Evolutionary conservation across 306 rosid genomes (phyloP).

Genomic region (Alnus rubra): DNA sequence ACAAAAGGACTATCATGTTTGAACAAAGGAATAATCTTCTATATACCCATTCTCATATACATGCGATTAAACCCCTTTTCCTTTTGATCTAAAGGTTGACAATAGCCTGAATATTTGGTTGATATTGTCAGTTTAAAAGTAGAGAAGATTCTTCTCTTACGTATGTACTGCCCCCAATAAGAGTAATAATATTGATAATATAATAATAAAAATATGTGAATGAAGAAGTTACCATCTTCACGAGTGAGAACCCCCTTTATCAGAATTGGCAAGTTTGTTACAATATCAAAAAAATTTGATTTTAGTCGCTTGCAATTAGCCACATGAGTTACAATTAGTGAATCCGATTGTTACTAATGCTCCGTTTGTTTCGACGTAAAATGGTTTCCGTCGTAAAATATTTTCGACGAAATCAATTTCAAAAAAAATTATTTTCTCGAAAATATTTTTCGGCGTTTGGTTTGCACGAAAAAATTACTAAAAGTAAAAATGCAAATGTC

Average conservation of each 20-base stretch:
- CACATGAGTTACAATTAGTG: too few relatives aligned
- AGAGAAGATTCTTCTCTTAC: neutral
- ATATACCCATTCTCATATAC: neutral
- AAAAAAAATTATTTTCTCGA: too few relatives aligned
- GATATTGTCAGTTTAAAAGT: neutral
- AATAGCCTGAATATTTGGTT: neutral
- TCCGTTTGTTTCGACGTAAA: too few relatives aligned
- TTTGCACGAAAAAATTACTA: too few relatives aligned
- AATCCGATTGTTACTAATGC: too few relatives aligned
- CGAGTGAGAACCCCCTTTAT: conserved; percentile 30
- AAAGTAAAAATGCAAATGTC: too few relatives aligned
- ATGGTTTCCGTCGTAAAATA: too few relatives aligned
- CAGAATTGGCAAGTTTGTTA: conserved; percentile 32
- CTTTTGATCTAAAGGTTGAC: neutral
- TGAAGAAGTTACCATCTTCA: conserved; percentile 32
- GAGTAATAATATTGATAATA: neutral
- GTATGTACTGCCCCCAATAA: neutral
- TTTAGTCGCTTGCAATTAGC: too few relatives aligned
- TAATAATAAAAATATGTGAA: neutral
- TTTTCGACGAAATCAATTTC: too few relatives aligned
- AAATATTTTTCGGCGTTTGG: too few relatives aligned
- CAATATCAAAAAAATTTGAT: too few relatives aligned
- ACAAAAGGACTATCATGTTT: neutral
- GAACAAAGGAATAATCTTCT: neutral
- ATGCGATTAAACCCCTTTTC: neutral